Evolutionary conservation across 495 filamentous ascomycete species (phyloP), one percentile per base, ranked within the genome.

Genomic region (Penicillium fimorum): DNA sequence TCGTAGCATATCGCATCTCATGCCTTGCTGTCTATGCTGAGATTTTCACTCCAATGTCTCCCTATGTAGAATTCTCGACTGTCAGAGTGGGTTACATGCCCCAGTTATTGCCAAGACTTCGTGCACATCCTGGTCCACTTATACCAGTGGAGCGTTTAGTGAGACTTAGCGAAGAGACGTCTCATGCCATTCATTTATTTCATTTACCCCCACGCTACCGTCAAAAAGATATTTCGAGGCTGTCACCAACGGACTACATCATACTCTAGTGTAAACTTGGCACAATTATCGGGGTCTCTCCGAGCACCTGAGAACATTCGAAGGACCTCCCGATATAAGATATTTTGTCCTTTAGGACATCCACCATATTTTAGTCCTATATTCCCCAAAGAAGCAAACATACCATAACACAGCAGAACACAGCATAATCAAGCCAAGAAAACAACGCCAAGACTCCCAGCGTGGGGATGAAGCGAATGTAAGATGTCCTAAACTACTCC

Each of bases 401-500:
- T 17, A 38, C 3, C 1, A 38, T 17, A n/a, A 9, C 15, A 6
- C n/a, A 17, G 35, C 6, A 38, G 6, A 17, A 37, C 13, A 0
- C 1, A 1, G 22, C 22, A 1, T 1, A 22, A 22, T 22, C 2
- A n/a, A 38, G 35, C 8, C n/a, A n/a, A 38, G 15, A 38, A 17
- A n/a, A 38, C 6, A 38, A 27, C 30, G 18, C 24, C 25, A 29
- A 30, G 30, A 35, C 12, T 18, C 15, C 46, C 10, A 33, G 33
- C 22, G 47, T 25, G 35, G 30, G 47, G 33, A 9, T 50, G 20
- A 50, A 37, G 22, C 22, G 27, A 45, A 50, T 17, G 48, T 33
- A 50, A 40, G 47, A 38, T 9, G 18, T 50, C 47, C 47, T 3
- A 27, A 35, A 20, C 4, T 24, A 20, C n/a, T n/a, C n/a, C n/a